Base-by-base conservation (phyloP, 371 early-diverging fungal genomes). In the Apophysomyces variabilis region DNA sequence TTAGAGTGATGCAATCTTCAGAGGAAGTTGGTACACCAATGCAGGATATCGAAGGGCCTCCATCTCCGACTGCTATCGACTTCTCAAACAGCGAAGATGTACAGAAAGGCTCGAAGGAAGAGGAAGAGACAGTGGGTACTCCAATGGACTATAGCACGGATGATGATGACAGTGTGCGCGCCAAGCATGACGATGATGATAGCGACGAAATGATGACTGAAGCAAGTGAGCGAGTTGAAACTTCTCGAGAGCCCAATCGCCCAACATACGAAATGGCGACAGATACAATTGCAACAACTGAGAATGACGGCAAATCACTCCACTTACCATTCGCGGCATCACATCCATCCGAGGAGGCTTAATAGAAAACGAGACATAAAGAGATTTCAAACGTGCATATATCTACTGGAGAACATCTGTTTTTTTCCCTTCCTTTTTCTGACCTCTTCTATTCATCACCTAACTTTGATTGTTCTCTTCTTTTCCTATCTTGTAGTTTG, bases 131-230 rank as follows among this genome's bases (percentile, higher is more conserved):
- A 8, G 65, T 62, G 4, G 70, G 70, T 6, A 70, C 71, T n/a
- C 71, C 71, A 5, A 71, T 71, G 71, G 71, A 71, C 57, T 71
- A 61, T 38, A 66, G 46, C 35, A 61, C 44, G 16, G 71, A 71
- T 21, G 61, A 56, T 12, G 65, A 62, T 47, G 59, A 69, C 12
- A 57, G 36, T 14, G 16, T 58, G 5, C 38, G 12, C 11, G 47
- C 36, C 5, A 57, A 60, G 32, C 62, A 62, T 26, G 67, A 67
- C 12, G 60, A 62, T 16, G 71, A 71, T 16, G 71, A 71, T 43
- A 67, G 63, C 14, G 71, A 71, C 32, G 71, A 59, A 39, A 67
- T 63, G 32, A 71, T 71, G 71, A 65, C 65, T 6, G 71, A 71
- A n/a, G 71, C 62, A 21, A 50, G 54, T 4, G 54, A 50, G 21